A percentile compares a stretch with the other conserved stretches of the same genome.
Conservation (phyloP, 768 basidiomycete genomes). For the Suillus clintonianus region DNA sequence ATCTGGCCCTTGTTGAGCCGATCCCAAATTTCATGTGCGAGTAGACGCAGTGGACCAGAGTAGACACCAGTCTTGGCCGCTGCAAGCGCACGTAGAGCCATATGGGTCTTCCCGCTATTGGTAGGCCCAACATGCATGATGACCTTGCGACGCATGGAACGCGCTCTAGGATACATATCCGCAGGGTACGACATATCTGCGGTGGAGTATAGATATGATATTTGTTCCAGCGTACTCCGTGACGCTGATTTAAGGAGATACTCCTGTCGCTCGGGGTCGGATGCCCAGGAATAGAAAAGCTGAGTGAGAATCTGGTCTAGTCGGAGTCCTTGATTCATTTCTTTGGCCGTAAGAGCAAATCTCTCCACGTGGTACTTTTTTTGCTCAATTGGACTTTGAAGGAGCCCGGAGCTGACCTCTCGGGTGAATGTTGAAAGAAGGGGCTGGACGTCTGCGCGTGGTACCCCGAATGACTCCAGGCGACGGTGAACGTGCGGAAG, state of each 20-base stretch:
- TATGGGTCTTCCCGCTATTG: constrained; percentile 96
- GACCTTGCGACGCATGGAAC: constrained; percentile 68
- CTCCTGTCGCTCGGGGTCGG: constrained; percentile 31
- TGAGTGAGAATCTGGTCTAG: constrained; percentile 53
- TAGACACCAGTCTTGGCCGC: constrained; percentile 75
- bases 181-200: constrained; percentile 49
- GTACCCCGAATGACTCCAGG: constrained; percentile 52
- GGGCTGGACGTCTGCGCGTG: constrained; percentile 33
- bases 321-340: constrained; percentile 24
- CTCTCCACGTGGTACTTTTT: constrained; percentile 43
- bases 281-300: constrained; percentile 60
- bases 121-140: constrained; percentile 98
- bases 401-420: constrained; percentile 38
- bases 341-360: constrained; percentile 39
- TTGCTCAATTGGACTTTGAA: constrained; percentile 14
- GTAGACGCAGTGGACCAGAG: constrained; percentile 87
- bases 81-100: constrained; percentile 86
- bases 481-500: constrained; percentile 36
- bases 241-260: constrained; percentile 30
- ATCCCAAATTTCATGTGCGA: constrained; percentile 94
- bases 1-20: constrained; percentile 90
- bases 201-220: constrained; percentile 39
- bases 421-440: constrained; percentile 46
- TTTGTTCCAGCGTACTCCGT: constrained; percentile 34
- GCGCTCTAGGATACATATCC: constrained; percentile 52